Conservation (phyloP, 1,139 yeast genomes). For the Diutina catenulata region DNA sequence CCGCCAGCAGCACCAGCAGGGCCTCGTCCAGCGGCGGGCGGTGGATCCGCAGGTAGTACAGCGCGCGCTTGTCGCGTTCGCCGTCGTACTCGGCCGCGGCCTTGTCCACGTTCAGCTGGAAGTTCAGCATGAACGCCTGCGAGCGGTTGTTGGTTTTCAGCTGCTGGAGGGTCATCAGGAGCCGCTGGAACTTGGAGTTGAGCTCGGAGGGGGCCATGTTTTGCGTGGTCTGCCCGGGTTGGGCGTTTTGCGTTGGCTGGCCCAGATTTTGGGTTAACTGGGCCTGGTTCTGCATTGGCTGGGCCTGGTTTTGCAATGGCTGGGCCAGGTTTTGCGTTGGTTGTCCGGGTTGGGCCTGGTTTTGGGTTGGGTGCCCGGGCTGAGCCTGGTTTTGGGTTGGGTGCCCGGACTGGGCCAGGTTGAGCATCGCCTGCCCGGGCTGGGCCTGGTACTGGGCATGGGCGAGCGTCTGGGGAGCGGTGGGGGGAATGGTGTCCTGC, state of each 20-base stretch:
- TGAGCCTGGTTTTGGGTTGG: background rate
- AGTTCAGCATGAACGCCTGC: slow-evolving; percentile 24
- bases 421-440: background rate
- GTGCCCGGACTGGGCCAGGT: background rate
- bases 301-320: no score
- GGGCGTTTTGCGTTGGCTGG: no score
- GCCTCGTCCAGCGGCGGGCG: slow-evolving; percentile 8
- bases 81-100: slow-evolving; percentile 7
- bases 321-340: no score
- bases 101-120: slow-evolving; percentile 13
- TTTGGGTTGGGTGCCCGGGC: no score
- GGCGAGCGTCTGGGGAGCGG: background rate
- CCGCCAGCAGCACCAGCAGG: background rate
- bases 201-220: no score
- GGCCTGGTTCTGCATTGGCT: no score
- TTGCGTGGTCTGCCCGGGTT: no score
- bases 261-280: no score
- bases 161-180: slow-evolving; percentile 27
- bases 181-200: slow-evolving; percentile 22
- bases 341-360: no score
- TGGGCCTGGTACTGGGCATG: background rate
- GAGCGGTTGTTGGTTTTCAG: slow-evolving; percentile 20
- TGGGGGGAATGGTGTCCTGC: no score
- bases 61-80: slow-evolving; percentile 15
- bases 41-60: slow-evolving; percentile 24